Evolutionary conservation across 495 filamentous ascomycete species (phyloP).

Genomic region (Hypoxylon crocopeplum): DNA sequence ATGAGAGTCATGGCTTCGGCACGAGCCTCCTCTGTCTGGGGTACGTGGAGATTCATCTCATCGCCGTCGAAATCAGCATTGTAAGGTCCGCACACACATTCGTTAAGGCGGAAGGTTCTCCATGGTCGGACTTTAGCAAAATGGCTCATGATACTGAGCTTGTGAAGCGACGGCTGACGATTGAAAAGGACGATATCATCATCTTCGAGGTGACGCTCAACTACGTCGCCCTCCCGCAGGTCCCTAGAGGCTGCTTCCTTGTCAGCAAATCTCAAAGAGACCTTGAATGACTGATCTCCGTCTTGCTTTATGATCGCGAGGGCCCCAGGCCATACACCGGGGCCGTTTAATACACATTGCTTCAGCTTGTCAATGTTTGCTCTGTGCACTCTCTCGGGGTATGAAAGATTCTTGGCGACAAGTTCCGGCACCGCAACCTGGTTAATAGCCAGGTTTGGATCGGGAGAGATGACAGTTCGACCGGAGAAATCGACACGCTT

Average conservation of each 20-base stretch:
- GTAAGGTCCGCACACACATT: slow-evolving; percentile 98
- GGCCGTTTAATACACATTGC: slow-evolving; percentile 72
- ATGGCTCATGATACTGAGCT: slow-evolving; percentile 96
- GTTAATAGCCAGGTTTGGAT: slow-evolving; percentile 92
- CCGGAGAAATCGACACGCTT: slow-evolving; percentile 99
- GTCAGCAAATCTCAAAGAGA: slow-evolving; percentile 76
- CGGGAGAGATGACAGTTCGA: slow-evolving; percentile 95
- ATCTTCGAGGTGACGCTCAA: slow-evolving; percentile 94
- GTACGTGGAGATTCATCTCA: slow-evolving; percentile 98
- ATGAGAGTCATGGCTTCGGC: slow-evolving; percentile 95
- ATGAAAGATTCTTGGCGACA: slow-evolving; percentile 93
- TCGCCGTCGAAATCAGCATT: slow-evolving; percentile 99
- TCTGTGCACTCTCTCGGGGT: slow-evolving; percentile 83
- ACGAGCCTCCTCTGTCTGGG: slow-evolving; percentile 95
- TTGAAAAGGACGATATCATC: slow-evolving; percentile 98
- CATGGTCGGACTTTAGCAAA: slow-evolving; percentile 91
- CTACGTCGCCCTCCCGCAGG: slow-evolving; percentile 82
- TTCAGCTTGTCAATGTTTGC: slow-evolving; percentile 85
- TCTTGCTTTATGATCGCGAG: slow-evolving; percentile 75
- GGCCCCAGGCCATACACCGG: slow-evolving; percentile 82
- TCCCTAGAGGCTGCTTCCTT: slow-evolving; percentile 70
- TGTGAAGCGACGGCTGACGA: slow-evolving; percentile 96
- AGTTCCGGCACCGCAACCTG: slow-evolving; percentile 89
- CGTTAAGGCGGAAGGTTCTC: slow-evolving; percentile 95
- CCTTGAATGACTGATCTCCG: slow-evolving; percentile 60